Base-by-base conservation (phyloP, 768 basidiomycete species). In the Lactarius psammicola region DNA sequence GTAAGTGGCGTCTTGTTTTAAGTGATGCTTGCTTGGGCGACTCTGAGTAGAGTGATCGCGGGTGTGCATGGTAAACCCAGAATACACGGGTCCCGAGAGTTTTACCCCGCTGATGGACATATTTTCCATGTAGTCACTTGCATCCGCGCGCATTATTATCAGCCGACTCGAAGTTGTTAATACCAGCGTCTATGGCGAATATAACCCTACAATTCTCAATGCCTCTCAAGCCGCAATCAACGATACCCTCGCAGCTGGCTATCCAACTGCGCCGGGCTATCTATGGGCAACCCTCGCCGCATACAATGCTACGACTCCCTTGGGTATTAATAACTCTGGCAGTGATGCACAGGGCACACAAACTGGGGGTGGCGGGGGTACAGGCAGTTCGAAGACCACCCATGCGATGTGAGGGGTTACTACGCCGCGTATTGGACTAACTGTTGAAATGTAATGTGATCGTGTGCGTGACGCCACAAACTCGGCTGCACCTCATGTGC, bases 51-150 rank as follows among this genome's bases (percentile, higher is more conserved):
- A 82, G 28, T 81, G 82, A 63, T 89, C 91, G 1, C 75, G 83
- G 59, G 85, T 88, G 0, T 96, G 95, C 72, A 76, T 85, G 36
- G 86, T 96, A 73, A 91, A 91, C 72, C 74, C 82, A 0, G 86
- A 85, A 65, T 95, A 94, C 74, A 80, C 84, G 18, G 78, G 84
- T 73, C 83, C 85, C 10, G 75, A 76, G 9, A 79, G 80, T 28
- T 94, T 89, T 71, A 87, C 92, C 69, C 82, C 87, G 71, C 82
- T 85, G 51, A 82, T 94, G 75, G 88, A 93, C 72, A 83, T 94
- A 59, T 92, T 87, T 74, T 84, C 90, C 2, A 90, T 91, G 0
- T n/a, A n/a, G n/a, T n/a, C n/a, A n/a, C n/a, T n/a, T n/a, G 79
- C 81, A 30, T 82, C 84, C 54, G 85, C 91, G 17, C 78, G 83